Conservation (phyloP, 1,284 basidiomycete species). For the Anthracocystis panici-leucophaei region DNA sequence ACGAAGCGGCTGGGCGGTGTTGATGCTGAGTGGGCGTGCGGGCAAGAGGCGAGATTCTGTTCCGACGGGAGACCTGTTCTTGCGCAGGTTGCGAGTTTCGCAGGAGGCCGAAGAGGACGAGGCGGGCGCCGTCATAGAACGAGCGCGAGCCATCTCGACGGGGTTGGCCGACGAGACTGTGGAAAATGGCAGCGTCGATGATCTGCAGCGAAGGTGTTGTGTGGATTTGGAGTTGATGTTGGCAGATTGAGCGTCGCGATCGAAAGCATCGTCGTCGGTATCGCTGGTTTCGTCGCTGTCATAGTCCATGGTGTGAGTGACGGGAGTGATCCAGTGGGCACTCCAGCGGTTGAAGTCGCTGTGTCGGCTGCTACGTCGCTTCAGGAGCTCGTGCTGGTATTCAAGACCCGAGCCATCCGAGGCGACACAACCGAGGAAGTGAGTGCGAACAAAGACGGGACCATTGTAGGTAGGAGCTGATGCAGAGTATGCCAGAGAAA, state of each 20-base stretch:
- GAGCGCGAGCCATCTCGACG: constrained; percentile 30
- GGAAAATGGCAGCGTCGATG: constrained; percentile 29
- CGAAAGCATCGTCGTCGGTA: constrained; percentile 28
- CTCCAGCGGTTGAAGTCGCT: constrained; percentile 40
- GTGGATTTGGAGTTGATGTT: constrained; percentile 3
- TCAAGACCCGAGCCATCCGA: constrained; percentile 46
- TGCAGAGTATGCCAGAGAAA: constrained; percentile 30
- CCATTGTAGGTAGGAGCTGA: constrained; percentile 33
- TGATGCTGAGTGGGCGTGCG: constrained; percentile 51
- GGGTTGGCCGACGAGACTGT: constrained; percentile 6
- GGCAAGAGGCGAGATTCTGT: constrained; percentile 31
- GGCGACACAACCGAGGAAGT: constrained; percentile 49
- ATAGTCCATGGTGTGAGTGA: constrained; percentile 26
- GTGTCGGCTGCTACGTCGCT: constrained; percentile 40
- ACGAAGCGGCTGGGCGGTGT: constrained; percentile 52
- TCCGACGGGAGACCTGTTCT: constrained; percentile 23
- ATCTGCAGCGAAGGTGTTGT: constrained; percentile 21
- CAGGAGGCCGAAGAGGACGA: constrained; percentile 11
- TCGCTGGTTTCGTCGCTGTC: constrained; percentile 43
- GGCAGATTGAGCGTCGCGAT: not conserved
- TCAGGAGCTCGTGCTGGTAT: constrained; percentile 37
- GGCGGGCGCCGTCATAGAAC: constrained; percentile 30
- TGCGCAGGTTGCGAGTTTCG: constrained; percentile 20
- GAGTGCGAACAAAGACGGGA: constrained; percentile 46
- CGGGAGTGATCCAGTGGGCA: constrained; percentile 39